Evolutionary conservation across 2,329 filamentous ascomycete species (phyloP), one percentile per base, ranked within the genome.

Genomic region (Amphichorda felina): DNA sequence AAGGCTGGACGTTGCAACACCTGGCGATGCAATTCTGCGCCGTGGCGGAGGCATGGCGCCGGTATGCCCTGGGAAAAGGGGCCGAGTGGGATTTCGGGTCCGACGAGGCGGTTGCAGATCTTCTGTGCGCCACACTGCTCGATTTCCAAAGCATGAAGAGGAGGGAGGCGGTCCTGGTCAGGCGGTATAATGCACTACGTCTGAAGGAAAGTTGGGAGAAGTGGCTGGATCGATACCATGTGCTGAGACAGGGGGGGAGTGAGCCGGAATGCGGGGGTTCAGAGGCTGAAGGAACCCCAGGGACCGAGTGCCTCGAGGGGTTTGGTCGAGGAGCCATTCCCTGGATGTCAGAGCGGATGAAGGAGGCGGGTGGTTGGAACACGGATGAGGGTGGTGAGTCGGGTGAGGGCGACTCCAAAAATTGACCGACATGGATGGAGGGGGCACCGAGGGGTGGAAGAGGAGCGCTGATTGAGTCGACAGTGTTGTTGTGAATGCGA

Each of bases 221-320:
- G n/a, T 57, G 53, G 55, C 14, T 53, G 29, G 38, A 43, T 2
- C 38, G 42, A 34, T 52, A 48, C 27, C 47, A 28, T 14, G 16
- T 14, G 34, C 16, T 35, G 11, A 27, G 10, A 19, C 21, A n/a
- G 16, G 16, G 30, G 4, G 8, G 18, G 11, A 19, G 13, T 4
- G 14, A 28, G 22, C 8, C n/a, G 33, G 13, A 31, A 2, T 14
- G 13, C 4, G 22, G 14, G 33, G 28, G 31, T 13, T 10, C 13
- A 7, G 29, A 30, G 27, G 18, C 24, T 17, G 29, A 24, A 10
- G 11, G n/a, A 22, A 9, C 17, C n/a, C 5, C 13, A 6, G 27
- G n/a, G 27, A 14, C 19, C 5, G 17, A 24, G 7, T 33, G 31
- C 14, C 31, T 33, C 7, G 18, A 22, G 31, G 31, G 19, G 3